Evolutionary conservation across 2,329 filamentous ascomycete genomes (phyloP), one percentile per base, ranked within the genome.

Genomic region (Colletotrichum endophyticum): DNA sequence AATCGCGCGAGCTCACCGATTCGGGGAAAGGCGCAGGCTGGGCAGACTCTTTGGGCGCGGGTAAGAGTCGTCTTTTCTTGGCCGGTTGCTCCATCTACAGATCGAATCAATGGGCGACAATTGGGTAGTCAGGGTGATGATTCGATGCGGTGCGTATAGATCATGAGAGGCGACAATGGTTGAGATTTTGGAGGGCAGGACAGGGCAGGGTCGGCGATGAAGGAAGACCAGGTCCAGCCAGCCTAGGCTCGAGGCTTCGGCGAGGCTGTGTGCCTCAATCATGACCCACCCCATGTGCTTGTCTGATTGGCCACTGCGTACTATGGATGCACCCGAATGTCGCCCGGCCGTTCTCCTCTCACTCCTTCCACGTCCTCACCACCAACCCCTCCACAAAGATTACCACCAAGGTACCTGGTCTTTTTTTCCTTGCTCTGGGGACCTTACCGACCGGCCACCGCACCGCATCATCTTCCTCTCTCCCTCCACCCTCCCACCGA

Each of bases 11-110:
- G 53, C 78, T 79, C 71, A 79, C 78, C 74, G 75, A 44, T 62
- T 79, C 77, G 16, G 70, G 70, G 27, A 77, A 78, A 9, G 78
- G 59, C 32, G 76, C 67, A 9, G 78, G 62, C 57, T 74, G 77
- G 27, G 70, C 56, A 34, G 72, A 72, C 62, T 75, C 62, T 28
- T 64, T 64, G 32, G 32, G 22, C 62, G 62, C 32, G 64, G 78
- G 78, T 34, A 78, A 64, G n/a, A 79, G 74, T 56, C 77, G 66
- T 59, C 78, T 68, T 66, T 77, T 78, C 39, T 79, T 79, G 64
- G 77, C 53, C 34, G 77, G 77, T 70, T 79, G 71, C 72, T 79
- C 78, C 78, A 79, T 79, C 74, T 77, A 70, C 72, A 49, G 53
- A 39, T 66, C 12, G 56, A 28, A 61, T 73, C 63, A 73, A 76